These are phyloP conservation scores for Eimeria maxima DNA, from an alignment of 169 alveolate species.

Conservation along the genomic window DNA sequence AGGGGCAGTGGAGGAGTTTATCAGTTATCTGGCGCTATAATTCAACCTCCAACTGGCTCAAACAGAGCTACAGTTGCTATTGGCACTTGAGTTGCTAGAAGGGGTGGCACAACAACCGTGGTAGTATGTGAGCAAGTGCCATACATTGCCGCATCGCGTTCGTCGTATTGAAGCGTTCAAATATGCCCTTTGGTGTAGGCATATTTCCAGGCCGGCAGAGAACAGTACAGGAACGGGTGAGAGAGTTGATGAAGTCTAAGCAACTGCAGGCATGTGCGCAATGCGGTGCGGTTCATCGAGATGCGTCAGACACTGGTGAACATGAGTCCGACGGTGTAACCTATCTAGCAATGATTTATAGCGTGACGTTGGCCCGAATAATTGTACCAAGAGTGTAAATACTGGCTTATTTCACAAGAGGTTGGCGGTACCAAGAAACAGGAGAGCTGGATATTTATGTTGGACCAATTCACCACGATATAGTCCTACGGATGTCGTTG, in stretches of 20 bases:
- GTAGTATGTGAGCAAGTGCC: neutral
- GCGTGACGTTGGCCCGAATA: neutral
- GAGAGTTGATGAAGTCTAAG: neutral
- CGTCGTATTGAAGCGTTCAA: neutral
- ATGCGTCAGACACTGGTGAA: neutral
- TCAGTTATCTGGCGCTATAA: neutral
- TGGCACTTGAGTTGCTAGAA: neutral
- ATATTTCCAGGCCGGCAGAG: too few species aligned
- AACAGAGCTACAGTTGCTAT: neutral
- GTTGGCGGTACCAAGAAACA: too few species aligned
- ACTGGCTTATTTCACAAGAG: too few species aligned
- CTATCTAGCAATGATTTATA: too few species aligned
- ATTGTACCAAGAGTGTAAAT: too few species aligned
- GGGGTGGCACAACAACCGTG: neutral
- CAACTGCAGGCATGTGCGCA: too few species aligned
- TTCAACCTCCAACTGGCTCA: neutral
- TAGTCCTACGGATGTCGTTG: too few species aligned
- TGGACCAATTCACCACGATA: too few species aligned
- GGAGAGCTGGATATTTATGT: too few species aligned
- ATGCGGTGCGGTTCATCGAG: neutral
- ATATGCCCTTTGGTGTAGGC: neutral
- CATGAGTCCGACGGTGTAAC: neutral
- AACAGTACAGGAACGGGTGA: neutral
- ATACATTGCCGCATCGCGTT: neutral
- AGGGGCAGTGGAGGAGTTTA: neutral